These are phyloP conservation scores for Alternaria ethzedia DNA, from an alignment of 2,329 filamentous ascomycete species.

Conservation along the genomic window DNA sequence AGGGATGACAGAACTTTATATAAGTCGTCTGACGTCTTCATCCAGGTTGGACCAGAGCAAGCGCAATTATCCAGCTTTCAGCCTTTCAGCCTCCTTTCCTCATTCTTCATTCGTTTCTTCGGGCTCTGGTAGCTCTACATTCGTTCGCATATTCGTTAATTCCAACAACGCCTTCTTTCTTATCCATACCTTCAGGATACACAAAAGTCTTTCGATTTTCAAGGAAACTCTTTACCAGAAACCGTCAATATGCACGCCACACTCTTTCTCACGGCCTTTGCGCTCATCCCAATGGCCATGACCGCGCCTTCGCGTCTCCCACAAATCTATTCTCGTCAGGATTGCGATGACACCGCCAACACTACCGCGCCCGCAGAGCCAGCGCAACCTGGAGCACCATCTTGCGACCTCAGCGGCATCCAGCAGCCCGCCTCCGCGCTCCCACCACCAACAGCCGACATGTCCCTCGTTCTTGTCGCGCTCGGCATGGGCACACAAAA, in stretches of 20 bases:
- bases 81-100: slow-evolving; percentile 11
- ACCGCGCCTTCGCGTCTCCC: slow-evolving; percentile 27
- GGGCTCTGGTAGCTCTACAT: slow-evolving; percentile 42
- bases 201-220: neutral
- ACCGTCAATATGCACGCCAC: slow-evolving; percentile 32
- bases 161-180: neutral
- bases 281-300: slow-evolving; percentile 31
- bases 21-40: slow-evolving; percentile 14
- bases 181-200: neutral
- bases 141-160: slow-evolving; percentile 11
- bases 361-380: neutral
- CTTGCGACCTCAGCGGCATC: slow-evolving; percentile 33
- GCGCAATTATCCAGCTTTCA: slow-evolving; percentile 1
- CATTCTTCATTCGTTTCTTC: slow-evolving; percentile 25
- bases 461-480: slow-evolving; percentile 52
- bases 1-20: slow-evolving; percentile 10
- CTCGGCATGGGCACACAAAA: slow-evolving; percentile 59
- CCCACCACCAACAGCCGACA: slow-evolving; percentile 29
- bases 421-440: slow-evolving; percentile 37
- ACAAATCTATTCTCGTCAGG: slow-evolving; percentile 20
- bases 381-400: neutral
- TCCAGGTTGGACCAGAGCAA: slow-evolving; percentile 2
- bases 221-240: neutral
- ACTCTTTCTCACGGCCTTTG: slow-evolving; percentile 24
- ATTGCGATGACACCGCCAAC: slow-evolving; percentile 8